These are phyloP conservation scores for Naematelia aurantialba DNA, from an alignment of 768 basidiomycete genomes.

Conservation along the genomic window DNA sequence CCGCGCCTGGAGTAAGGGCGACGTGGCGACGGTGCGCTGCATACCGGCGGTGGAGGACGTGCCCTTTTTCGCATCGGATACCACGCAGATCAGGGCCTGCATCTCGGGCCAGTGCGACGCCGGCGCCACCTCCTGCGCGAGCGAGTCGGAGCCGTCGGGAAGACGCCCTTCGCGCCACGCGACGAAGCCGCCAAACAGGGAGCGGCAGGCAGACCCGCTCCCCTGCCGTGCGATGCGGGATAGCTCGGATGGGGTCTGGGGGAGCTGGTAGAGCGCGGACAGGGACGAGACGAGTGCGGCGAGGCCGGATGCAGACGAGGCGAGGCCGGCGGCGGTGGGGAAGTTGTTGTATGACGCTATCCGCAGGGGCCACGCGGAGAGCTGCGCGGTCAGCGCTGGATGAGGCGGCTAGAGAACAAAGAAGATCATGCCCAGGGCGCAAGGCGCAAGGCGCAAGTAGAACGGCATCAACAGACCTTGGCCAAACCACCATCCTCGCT, in stretches of 20 bases:
- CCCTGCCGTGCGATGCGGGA: constrained; percentile 95
- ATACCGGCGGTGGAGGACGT: constrained; percentile 92
- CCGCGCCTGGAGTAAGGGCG: constrained; percentile 78
- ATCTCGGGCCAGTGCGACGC: constrained; percentile 88
- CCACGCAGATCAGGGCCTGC: constrained; percentile 95
- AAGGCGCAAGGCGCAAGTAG: background rate
- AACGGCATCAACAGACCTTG: background rate
- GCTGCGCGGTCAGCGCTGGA: constrained; percentile 54
- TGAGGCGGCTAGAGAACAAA: too few relatives aligned
- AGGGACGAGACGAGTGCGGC: constrained; percentile 90
- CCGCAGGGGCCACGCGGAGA: constrained; percentile 72
- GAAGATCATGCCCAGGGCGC: too few relatives aligned
- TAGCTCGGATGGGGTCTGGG: constrained; percentile 71
- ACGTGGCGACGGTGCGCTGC: constrained; percentile 96
- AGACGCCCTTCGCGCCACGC: constrained; percentile 79
- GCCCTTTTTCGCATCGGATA: constrained; percentile 92
- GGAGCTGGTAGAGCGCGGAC: constrained; percentile 77
- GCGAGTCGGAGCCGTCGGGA: constrained; percentile 73
- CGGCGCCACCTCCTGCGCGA: constrained; percentile 81
- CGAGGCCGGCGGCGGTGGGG: constrained; percentile 96
- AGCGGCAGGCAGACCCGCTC: constrained; percentile 95
- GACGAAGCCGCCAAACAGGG: constrained; percentile 94
- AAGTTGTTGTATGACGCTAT: constrained; percentile 97
- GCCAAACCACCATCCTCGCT: constrained; percentile 59
- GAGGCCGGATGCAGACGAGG: constrained; percentile 94